Percentiles rank a stretch among this genome's conserved stretches.
Evolutionary conservation across 306 rosid genomes (phyloP).

Genomic region (Cicer bijugum): DNA sequence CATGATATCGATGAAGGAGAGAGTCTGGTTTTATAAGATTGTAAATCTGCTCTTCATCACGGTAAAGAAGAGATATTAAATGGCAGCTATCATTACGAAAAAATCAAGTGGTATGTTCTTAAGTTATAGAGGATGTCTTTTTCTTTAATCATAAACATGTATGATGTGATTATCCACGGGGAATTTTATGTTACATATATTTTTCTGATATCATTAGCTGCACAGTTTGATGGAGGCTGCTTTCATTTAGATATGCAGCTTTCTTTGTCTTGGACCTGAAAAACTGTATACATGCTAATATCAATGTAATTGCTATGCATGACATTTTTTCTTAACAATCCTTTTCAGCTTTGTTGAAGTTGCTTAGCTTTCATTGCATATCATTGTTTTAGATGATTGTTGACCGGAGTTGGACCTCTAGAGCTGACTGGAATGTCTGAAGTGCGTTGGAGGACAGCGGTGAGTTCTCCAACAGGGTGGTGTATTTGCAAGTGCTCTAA

Average conservation of each 20-base stretch:
- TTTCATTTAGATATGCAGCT: background rate
- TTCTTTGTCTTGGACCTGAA: conserved; percentile 30
- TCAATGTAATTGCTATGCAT: conserved; percentile 11
- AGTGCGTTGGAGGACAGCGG: too few relatives aligned
- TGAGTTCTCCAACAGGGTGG: too few relatives aligned
- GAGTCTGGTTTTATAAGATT: conserved; percentile 20
- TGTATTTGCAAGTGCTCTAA: too few relatives aligned
- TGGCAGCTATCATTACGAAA: background rate
- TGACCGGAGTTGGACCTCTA: too few relatives aligned
- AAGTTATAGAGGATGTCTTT: conserved; percentile 3
- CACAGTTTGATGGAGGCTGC: background rate
- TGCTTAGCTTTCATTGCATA: background rate
- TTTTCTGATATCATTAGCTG: conserved; percentile 27
- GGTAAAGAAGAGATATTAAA: conserved; percentile 29
- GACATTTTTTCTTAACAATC: background rate
- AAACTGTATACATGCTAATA: conserved; percentile 14
- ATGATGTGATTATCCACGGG: conserved; percentile 14
- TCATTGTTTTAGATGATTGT: conserved; percentile 5
- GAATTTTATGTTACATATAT: conserved; percentile 11
- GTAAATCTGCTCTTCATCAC: conserved; percentile 34
- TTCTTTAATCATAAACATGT: conserved; percentile 17
- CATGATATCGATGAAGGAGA: conserved; percentile 29
- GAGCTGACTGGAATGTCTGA: too few relatives aligned
- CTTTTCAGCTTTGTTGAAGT: background rate
- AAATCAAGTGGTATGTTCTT: background rate